Conservation (phyloP, 495 filamentous ascomycete species). For the Podospora pseudoanserina region DNA sequence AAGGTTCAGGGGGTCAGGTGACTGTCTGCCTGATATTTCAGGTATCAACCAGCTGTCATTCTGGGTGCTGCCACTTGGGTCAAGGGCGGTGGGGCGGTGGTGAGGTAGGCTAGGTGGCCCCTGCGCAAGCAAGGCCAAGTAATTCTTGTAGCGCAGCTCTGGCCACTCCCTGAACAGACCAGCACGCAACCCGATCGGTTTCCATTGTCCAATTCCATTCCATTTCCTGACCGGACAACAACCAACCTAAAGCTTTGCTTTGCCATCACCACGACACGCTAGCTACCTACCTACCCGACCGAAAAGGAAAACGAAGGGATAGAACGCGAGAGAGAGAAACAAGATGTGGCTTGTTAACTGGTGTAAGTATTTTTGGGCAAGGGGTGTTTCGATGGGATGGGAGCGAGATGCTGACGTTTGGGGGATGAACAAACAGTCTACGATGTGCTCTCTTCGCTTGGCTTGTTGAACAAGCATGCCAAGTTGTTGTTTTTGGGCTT, state of each 20-base stretch:
- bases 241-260: not conserved
- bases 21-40: conserved; percentile 9
- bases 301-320: not conserved
- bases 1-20: conserved; percentile 3
- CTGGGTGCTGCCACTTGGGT: not conserved
- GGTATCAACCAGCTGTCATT: conserved; percentile 8
- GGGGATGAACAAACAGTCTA: conserved; percentile 57
- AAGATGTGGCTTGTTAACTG: conserved; percentile 95
- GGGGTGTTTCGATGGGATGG: conserved; percentile 8
- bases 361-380: conserved; percentile 60
- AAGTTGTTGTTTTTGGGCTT: conserved; percentile 92
- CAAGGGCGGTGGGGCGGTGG: not conserved
- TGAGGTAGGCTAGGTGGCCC: conserved; percentile 1
- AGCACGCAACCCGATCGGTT: no score
- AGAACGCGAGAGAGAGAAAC: conserved; percentile 19
- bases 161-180: not conserved
- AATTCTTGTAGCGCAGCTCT: not conserved
- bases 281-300: no score
- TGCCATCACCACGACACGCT: not conserved
- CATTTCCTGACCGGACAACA: not conserved
- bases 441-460: conserved; percentile 85
- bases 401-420: not conserved
- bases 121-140: not conserved
- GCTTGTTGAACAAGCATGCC: conserved; percentile 93
- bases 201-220: not conserved